phyloP scores from a whole-genome alignment of 495 filamentous ascomycete species.

The Trichoderma gamsii region DNA sequence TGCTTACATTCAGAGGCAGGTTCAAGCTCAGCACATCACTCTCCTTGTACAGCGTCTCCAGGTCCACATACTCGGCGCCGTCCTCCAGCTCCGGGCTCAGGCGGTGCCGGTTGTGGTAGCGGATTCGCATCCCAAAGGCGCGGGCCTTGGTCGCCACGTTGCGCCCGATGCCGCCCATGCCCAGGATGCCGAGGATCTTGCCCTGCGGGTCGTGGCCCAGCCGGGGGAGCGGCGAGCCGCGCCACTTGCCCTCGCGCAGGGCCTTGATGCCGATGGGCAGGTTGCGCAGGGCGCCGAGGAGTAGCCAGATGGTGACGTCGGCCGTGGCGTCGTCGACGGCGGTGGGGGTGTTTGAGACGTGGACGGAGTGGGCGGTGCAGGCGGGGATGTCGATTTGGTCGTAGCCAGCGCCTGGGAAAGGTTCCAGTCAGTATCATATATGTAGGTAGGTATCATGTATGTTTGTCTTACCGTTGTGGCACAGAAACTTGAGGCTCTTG shows the following conservation, averaged over 20 bases:
- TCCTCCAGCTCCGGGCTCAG: constrained; percentile 46
- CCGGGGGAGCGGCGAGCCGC: constrained; percentile 26
- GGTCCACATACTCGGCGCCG: constrained; percentile 60
- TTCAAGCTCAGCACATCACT: constrained; percentile 76
- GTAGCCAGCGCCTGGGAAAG: constrained; percentile 57
- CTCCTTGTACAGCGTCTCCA: constrained; percentile 57
- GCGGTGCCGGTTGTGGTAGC: constrained; percentile 59
- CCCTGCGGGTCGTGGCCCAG: constrained; percentile 64
- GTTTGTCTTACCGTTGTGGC: constrained; percentile 58
- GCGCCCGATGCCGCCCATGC: constrained; percentile 83
- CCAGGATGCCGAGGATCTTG: constrained; percentile 72
- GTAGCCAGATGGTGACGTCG: constrained; percentile 69
- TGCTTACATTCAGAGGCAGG: constrained; percentile 61
- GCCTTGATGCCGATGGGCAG: constrained; percentile 58
- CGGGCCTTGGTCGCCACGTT: constrained; percentile 42
- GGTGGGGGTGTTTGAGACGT: constrained; percentile 73
- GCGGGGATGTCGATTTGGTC: constrained; percentile 70
- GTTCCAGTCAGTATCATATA: background rate
- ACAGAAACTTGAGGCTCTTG: constrained; percentile 64
- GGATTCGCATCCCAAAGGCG: constrained; percentile 60
- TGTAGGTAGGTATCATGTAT: background rate
- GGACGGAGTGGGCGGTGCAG: constrained; percentile 58
- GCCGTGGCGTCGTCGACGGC: constrained; percentile 78
- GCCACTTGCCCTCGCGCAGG: constrained; percentile 57
- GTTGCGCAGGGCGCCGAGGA: constrained; percentile 68